These are phyloP conservation scores for Ehretia macrophylla DNA, from an alignment of 257 asterid species.

Conservation along the genomic window DNA sequence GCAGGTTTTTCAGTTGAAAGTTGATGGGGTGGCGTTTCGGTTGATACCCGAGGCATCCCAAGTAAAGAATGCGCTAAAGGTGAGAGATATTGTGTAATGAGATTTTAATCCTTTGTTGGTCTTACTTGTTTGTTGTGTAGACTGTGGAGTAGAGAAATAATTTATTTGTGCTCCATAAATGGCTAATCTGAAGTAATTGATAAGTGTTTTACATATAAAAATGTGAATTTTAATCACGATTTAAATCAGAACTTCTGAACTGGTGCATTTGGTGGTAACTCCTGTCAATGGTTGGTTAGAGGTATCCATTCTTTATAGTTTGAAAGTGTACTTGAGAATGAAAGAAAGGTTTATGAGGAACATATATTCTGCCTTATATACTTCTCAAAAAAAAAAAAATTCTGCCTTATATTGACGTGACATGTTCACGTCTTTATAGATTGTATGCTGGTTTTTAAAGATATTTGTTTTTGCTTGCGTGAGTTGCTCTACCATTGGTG, in stretches of 20 bases:
- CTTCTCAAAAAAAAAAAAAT: too few species aligned
- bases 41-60: slow-evolving; percentile 89
- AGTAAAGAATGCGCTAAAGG: slow-evolving; percentile 77
- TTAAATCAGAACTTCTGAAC: neutral
- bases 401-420: neutral
- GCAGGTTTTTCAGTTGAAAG: slow-evolving; percentile 84
- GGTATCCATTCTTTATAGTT: neutral
- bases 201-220: too few species aligned
- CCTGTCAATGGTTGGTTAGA: neutral
- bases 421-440: too few species aligned
- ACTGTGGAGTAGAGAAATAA: too few species aligned
- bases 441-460: neutral
- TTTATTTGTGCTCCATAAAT: too few species aligned
- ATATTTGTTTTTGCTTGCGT: neutral
- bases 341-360: too few species aligned
- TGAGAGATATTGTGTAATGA: slow-evolving; percentile 20
- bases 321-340: neutral
- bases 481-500: neutral
- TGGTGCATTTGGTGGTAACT: neutral
- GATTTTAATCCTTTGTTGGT: neutral
- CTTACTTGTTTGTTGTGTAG: neutral
- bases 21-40: slow-evolving; percentile 88
- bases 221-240: neutral
- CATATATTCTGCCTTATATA: too few species aligned
- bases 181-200: neutral